Percentiles rank a stretch among this genome's conserved stretches.
These are phyloP conservation scores for Cucurbita moschata DNA, from an alignment of 306 rosid genomes.

Conservation along the genomic window DNA sequence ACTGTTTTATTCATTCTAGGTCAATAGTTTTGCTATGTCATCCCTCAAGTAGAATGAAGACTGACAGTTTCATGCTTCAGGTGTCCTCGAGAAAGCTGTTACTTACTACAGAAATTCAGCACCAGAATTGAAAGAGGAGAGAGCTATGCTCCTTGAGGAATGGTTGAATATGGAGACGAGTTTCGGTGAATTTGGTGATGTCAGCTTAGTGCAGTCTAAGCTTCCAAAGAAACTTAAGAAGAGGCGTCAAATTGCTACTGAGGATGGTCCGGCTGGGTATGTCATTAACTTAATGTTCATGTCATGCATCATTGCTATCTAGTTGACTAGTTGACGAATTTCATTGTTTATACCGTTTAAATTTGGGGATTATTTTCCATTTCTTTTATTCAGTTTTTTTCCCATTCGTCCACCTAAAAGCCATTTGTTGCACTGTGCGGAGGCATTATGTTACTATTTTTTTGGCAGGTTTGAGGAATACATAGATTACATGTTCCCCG, in stretches of 20 bases:
- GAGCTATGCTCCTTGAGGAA: constrained; percentile 83
- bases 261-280: constrained; percentile 81
- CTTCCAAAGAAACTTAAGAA: constrained; percentile 87
- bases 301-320: not conserved
- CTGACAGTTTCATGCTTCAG: constrained; percentile 24
- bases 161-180: constrained; percentile 73
- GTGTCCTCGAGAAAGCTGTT: constrained; percentile 74
- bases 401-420: not conserved
- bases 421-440: not conserved
- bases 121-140: constrained; percentile 84
- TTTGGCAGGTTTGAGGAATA: constrained; percentile 67
- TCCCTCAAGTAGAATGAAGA: not conserved
- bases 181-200: constrained; percentile 68
- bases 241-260: constrained; percentile 51
- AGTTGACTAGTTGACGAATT: not conserved
- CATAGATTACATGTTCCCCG: constrained; percentile 70
- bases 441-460: not conserved
- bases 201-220: constrained; percentile 63
- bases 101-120: constrained; percentile 72
- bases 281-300: constrained; percentile 5
- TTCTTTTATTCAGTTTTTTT: not conserved
- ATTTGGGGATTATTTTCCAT: not conserved
- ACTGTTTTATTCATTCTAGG: constrained; percentile 1
- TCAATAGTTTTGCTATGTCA: not conserved
- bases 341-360: not conserved